A percentile compares a stretch with the other conserved stretches of the same genome.
These are phyloP conservation scores for Fulvia fulva DNA, from an alignment of 2,329 filamentous ascomycete genomes.

Conservation along the genomic window DNA sequence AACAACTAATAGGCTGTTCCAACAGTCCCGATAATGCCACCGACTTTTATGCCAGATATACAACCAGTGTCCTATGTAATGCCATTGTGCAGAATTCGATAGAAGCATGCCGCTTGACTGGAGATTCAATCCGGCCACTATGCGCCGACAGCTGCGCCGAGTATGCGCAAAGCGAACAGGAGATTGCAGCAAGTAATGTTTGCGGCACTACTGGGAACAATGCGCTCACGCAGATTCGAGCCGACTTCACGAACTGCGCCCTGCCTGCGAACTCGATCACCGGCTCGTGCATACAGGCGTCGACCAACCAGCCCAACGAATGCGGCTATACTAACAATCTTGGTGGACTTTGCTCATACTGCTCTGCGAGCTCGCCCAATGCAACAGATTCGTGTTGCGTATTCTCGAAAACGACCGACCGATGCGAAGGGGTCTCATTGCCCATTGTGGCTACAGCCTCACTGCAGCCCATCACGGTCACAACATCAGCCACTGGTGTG, in stretches of 20 bases:
- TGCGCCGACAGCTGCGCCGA: constrained; percentile 88
- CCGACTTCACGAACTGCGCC: constrained; percentile 88
- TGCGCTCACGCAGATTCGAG: constrained; percentile 73
- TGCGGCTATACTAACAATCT: constrained; percentile 76
- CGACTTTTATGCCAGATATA: constrained; percentile 87
- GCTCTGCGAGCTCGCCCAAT: constrained; percentile 76
- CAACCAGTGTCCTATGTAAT: constrained; percentile 88
- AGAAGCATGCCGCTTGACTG: constrained; percentile 60
- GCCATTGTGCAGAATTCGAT: constrained; percentile 88
- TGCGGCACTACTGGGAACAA: constrained; percentile 63
- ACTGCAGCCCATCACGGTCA: constrained; percentile 57
- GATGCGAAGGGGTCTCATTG: constrained; percentile 72
- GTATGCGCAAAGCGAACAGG: constrained; percentile 83
- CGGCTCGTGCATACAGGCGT: constrained; percentile 68
- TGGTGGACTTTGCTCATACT: constrained; percentile 80
- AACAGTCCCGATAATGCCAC: constrained; percentile 72
- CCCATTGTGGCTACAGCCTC: constrained; percentile 60
- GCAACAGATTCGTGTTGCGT: constrained; percentile 94
- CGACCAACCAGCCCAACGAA: constrained; percentile 75
- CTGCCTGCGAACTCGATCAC: constrained; percentile 76
- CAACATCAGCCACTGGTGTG: constrained; percentile 53
- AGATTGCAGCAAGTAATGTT: constrained; percentile 71
- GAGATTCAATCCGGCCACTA: constrained; percentile 65
- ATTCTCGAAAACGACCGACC: constrained; percentile 67
- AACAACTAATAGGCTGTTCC: constrained; percentile 73